Evolutionary conservation across 768 basidiomycete species (phyloP), one percentile per base, ranked within the genome.

Genomic region (Pulveroboletus sp.): DNA sequence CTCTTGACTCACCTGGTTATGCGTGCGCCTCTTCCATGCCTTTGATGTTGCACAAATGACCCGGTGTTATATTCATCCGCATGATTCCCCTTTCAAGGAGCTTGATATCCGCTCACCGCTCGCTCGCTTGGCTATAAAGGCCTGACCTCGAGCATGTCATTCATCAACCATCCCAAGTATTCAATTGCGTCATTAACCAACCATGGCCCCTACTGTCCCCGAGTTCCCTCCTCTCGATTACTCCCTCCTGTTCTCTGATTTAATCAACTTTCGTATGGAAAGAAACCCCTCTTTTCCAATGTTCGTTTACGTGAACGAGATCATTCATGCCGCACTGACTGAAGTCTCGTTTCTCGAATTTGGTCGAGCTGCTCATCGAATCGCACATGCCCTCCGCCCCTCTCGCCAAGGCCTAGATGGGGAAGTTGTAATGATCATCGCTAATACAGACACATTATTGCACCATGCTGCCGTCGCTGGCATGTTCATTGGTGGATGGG

Each of bases 331-430:
- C 17, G 39, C 43, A 2, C 33, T 46, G 42, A 65, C 51, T 14
- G 57, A 61, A 33, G 56, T 69, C n/a, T 56, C 59, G 5, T 53
- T 58, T 27, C 53, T 58, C 33, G 68, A 68, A 43, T 68, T 68
- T 38, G 57, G 59, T 41, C 56, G 58, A 18, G 65, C 67, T 5
- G 43, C 57, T 45, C 68, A 68, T 38, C 58, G 68, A 26, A 65
- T 71, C 7, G 76, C 77, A 0, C 74, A 76, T 51, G 50, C 53
- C 18, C 51, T 78, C 36, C 66, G 71, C 6, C 74, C 74, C 13
- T 57, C 53, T 6, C 67, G 70, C 7, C 27, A 44, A 41, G 61
- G 57, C 27, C 14, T 35, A 9, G 66, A 56, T 4, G 53, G 45
- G 6, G 52, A 66, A 4, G 46, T 64, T 5, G 57, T 66, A 1